Conservation (phyloP, 768 basidiomycete species). For the Tulasnella sp. region DNA sequence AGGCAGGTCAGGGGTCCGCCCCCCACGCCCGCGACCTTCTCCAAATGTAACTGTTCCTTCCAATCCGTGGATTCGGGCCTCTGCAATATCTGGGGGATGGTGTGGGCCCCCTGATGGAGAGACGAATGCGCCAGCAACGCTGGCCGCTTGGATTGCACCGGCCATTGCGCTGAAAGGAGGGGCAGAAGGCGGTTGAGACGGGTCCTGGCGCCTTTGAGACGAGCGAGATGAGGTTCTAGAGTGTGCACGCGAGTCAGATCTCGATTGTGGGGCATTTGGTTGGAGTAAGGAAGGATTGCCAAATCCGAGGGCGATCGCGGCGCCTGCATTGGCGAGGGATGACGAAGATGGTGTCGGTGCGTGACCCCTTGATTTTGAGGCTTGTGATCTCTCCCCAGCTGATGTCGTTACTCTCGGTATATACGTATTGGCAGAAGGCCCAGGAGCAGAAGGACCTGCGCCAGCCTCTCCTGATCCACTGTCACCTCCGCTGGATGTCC, state of each 20-base stretch:
- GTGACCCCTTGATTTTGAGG: not conserved
- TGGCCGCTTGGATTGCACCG: not conserved
- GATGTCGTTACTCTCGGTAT: too few relatives aligned
- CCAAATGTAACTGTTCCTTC: not conserved
- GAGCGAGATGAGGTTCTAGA: not conserved
- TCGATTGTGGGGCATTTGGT: not conserved
- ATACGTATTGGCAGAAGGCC: not conserved
- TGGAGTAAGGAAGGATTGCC: not conserved
- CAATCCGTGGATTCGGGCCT: not conserved
- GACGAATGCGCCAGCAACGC: not conserved
- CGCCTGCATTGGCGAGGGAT: not conserved
- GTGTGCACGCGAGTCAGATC: conserved; percentile 6
- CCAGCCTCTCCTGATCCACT: not conserved
- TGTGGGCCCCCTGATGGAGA: not conserved
- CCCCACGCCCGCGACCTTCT: not conserved
- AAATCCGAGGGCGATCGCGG: conserved; percentile 10
- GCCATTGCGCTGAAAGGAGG: conserved; percentile 1
- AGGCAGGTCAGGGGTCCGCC: not conserved
- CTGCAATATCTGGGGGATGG: not conserved
- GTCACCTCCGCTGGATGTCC: not conserved
- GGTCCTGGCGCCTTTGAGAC: not conserved
- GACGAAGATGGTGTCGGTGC: conserved; percentile 3
- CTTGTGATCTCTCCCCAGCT: not conserved
- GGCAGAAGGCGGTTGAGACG: not conserved
- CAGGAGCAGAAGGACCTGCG: not conserved